A percentile compares a stretch with the other conserved stretches of the same genome.
phyloP scores from a whole-genome alignment of 129 eudicot species.

The Scalesia atractyloides region DNA sequence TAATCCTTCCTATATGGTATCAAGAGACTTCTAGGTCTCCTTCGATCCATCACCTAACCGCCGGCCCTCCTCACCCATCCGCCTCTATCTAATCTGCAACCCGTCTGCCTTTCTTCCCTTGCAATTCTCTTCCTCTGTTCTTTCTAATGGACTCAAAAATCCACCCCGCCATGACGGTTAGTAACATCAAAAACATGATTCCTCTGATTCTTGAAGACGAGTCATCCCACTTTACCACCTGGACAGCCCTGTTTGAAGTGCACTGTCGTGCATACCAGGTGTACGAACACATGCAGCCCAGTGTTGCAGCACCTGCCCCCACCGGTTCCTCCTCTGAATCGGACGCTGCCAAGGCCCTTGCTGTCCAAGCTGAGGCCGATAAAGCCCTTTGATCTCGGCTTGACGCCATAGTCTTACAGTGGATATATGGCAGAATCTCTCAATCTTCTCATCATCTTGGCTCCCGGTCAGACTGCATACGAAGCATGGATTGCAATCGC shows the following conservation, averaged over 20 bases:
- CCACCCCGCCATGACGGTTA: not conserved
- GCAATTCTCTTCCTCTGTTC: too few relatives aligned
- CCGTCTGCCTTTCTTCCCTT: too few relatives aligned
- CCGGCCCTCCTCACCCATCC: too few relatives aligned
- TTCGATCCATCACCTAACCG: too few relatives aligned
- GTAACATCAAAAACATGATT: not conserved
- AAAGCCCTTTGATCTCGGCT: not conserved
- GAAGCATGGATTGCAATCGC: too few relatives aligned
- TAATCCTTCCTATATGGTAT: too few relatives aligned
- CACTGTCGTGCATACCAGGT: not conserved
- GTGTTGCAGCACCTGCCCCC: not conserved
- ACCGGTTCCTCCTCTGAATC: not conserved
- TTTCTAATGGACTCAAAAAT: not conserved
- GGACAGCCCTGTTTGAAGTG: not conserved
- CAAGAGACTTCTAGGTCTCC: too few relatives aligned
- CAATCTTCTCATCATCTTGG: not conserved
- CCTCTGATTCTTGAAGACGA: slow-evolving; percentile 2
- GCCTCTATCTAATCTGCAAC: too few relatives aligned
- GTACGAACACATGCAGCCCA: not conserved
- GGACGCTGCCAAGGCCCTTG: not conserved
- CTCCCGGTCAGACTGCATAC: not conserved
- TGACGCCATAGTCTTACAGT: not conserved
- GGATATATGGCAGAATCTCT: not conserved
- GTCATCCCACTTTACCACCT: too few relatives aligned
- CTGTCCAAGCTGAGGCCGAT: too few relatives aligned